phyloP scores from a whole-genome alignment of 352 stramenopile genomes.

The Globisporangium alternatum region DNA sequence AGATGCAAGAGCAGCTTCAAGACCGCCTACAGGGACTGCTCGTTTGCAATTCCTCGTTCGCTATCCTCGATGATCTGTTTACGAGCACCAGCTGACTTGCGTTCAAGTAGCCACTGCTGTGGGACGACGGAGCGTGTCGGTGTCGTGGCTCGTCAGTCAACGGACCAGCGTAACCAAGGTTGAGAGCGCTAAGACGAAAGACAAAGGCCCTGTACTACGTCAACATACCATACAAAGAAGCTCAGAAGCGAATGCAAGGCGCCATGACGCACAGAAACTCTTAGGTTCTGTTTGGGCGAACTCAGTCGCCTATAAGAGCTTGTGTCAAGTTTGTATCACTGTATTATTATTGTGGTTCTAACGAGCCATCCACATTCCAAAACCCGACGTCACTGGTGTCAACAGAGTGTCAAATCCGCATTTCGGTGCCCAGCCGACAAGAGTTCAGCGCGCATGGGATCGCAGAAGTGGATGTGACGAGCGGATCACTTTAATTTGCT shows the following conservation, averaged over 20 bases:
- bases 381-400: not conserved
- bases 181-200: no score
- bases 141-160: not conserved
- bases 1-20: not conserved
- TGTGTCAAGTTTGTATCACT: not conserved
- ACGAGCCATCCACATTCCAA: not conserved
- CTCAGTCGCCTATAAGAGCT: not conserved
- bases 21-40: not conserved
- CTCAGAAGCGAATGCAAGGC: no score
- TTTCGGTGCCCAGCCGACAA: slow-evolving; percentile 1
- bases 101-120: not conserved
- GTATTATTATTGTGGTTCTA: not conserved
- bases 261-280: no score
- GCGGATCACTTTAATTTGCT: no score
- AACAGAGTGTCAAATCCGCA: slow-evolving; percentile 4
- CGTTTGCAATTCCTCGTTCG: not conserved
- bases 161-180: no score
- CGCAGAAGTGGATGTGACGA: not conserved
- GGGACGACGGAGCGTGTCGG: not conserved
- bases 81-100: not conserved
- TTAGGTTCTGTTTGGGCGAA: no score
- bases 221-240: no score
- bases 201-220: no score
- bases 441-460: not conserved
- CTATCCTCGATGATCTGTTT: slow-evolving; percentile 1